These are phyloP conservation scores for Croton laevigatus DNA, from an alignment of 441 rosid species.

Conservation along the genomic window DNA sequence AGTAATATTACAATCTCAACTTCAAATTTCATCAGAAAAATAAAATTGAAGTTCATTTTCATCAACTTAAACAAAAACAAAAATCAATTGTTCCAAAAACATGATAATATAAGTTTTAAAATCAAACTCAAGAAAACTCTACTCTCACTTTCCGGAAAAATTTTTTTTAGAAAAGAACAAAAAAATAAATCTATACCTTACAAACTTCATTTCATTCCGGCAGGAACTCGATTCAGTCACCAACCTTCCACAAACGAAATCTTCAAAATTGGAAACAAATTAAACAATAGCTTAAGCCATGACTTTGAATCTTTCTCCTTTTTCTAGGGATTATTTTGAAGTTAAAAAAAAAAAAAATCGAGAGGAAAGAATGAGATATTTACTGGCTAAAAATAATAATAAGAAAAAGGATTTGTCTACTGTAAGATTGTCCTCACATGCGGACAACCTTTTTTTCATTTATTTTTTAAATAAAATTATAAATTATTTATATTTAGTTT, in stretches of 20 bases:
- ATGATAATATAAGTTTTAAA: neutral
- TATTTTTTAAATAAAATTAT: no score
- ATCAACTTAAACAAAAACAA: neutral
- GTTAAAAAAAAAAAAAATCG: neutral
- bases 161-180: neutral
- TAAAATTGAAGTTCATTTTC: neutral
- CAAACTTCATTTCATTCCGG: neutral
- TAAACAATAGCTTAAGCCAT: neutral
- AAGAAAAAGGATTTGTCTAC: no score
- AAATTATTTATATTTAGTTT: no score
- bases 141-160: neutral
- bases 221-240: neutral
- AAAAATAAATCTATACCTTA: neutral
- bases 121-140: neutral
- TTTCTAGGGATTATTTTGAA: neutral
- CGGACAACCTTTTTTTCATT: no score
- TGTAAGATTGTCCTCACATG: no score
- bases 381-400: neutral
- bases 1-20: neutral
- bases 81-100: neutral
- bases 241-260: neutral
- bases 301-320: neutral
- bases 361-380: neutral
- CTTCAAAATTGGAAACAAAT: neutral
- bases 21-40: neutral